phyloP scores from a whole-genome alignment of 495 filamentous ascomycete species.

The Cairneyella variabilis region DNA sequence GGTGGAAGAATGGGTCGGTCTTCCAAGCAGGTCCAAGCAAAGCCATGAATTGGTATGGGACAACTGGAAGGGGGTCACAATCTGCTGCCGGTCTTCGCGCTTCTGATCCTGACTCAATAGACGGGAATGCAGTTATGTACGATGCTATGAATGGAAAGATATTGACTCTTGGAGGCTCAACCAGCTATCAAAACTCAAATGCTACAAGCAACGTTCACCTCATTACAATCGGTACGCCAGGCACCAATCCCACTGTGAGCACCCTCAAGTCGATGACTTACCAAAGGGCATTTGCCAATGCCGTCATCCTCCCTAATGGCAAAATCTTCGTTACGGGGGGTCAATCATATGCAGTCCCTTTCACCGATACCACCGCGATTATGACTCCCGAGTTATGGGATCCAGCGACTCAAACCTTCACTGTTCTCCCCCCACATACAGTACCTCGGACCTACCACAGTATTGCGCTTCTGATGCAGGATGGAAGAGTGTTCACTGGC shows the following conservation, averaged over 20 bases:
- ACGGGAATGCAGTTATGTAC: constrained; percentile 51
- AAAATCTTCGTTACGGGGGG: constrained; percentile 54
- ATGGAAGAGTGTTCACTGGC: constrained; percentile 50
- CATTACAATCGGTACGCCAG: constrained; percentile 41
- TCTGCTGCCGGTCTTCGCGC: constrained; percentile 32
- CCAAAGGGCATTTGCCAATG: constrained; percentile 47
- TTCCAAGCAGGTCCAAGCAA: constrained; percentile 56
- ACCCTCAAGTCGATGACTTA: constrained; percentile 40
- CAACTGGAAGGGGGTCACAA: constrained; percentile 35
- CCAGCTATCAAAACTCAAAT: constrained; percentile 37
- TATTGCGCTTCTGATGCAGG: constrained; percentile 49
- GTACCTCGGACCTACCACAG: constrained; percentile 55
- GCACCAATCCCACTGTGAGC: constrained; percentile 25
- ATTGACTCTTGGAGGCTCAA: constrained; percentile 46
- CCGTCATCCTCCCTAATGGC: constrained; percentile 54
- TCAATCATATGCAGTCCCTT: constrained; percentile 40
- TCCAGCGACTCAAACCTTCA: constrained; percentile 39
- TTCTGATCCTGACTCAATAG: constrained; percentile 49
- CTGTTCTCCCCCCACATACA: constrained; percentile 34
- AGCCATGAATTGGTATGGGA: constrained; percentile 56
- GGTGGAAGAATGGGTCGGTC: constrained; percentile 48
- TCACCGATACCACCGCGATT: constrained; percentile 43
- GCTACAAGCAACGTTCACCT: constrained; percentile 42
- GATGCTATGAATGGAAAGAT: constrained; percentile 54
- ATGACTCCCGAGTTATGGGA: constrained; percentile 48